Base-by-base conservation (phyloP, 495 filamentous ascomycete species). In the Bombardia bombarda region DNA sequence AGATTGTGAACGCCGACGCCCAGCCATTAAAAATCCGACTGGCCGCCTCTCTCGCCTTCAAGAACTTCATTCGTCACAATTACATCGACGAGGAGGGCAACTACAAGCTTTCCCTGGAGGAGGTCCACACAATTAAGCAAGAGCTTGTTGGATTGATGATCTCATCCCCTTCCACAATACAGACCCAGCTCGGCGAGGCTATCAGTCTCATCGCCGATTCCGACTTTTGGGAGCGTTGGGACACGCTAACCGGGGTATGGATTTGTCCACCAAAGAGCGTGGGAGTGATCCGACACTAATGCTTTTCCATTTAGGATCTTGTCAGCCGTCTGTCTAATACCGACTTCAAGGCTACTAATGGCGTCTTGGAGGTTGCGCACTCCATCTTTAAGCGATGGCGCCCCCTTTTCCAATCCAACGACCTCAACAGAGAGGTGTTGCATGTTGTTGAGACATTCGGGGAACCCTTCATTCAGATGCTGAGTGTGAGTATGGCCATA, bases 71-170 rank as follows among this genome's bases (percentile, higher is more conserved):
- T 54, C 84, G 82, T 65, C 75, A 84, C 50, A 92, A 87, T 72
- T 97, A 87, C 78, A 83, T 83, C 18, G 53, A 97, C 62, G 90
- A 94, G 56, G 86, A 96, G 56, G 87, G 93, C 53, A 82, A 80
- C 55, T 84, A 97, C 73, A 90, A 86, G 65, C 77, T 99, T 13
- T 79, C 83, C 4, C 57, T 67, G 45, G 72, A 82, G 25, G 92
- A 95, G 62, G 90, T 97, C 33, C 61, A 63, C 6, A 84, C 86
- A 20, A 93, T 99, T 66, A 99, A 99, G 66, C 75, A 72, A 44
- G 90, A 96, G 65, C 76, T 99, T 52, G 87, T 99, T 55, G 90
- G 86, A 35, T 70, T 99, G 49, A 99, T 99, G 93, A 92, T 95
- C 47, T 82, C 82, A 5, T 86, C 92, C 13, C 90, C 90, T 3